Conservation (phyloP, 148 eudicot species). For the Agrostemma githago region DNA sequence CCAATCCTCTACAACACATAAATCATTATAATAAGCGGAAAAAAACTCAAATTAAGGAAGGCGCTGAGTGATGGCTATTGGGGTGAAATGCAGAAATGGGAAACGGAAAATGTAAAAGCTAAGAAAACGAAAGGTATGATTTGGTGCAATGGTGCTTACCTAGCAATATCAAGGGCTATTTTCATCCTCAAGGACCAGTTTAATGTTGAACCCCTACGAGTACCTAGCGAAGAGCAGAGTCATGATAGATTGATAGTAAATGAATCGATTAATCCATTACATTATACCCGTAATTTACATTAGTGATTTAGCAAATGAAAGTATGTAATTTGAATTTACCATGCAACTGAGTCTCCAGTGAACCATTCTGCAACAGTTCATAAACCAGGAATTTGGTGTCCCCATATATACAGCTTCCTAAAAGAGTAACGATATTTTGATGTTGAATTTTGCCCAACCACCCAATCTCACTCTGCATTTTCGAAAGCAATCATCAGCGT, state of each 20-base stretch:
- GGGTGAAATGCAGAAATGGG: too few relatives aligned
- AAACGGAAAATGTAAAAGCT: neutral
- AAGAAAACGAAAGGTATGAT: neutral
- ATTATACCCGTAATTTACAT: too few relatives aligned
- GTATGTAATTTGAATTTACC: conserved; percentile 36
- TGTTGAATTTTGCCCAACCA: conserved; percentile 65
- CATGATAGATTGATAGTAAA: neutral
- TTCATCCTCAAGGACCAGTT: conserved; percentile 76
- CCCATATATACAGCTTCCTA: conserved; percentile 58
- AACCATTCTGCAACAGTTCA: conserved; percentile 81
- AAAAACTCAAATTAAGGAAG: neutral
- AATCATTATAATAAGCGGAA: neutral
- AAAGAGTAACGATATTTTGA: conserved; percentile 58
- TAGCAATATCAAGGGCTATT: conserved; percentile 76
- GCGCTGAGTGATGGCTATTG: neutral
- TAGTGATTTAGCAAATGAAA: neutral
- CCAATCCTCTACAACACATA: conserved; percentile 52
- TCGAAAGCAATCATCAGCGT: conserved; percentile 1
- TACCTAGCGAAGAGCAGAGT: conserved; percentile 34
- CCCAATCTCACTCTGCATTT: conserved; percentile 67
- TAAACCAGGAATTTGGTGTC: conserved; percentile 59
- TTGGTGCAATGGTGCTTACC: conserved; percentile 33
- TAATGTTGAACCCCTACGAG: conserved; percentile 45
- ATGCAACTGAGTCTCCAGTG: conserved; percentile 66
- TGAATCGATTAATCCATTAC: neutral